Evolutionary conservation across 768 basidiomycete genomes (phyloP), one percentile per base, ranked within the genome.

Genomic region (Mycena venus): DNA sequence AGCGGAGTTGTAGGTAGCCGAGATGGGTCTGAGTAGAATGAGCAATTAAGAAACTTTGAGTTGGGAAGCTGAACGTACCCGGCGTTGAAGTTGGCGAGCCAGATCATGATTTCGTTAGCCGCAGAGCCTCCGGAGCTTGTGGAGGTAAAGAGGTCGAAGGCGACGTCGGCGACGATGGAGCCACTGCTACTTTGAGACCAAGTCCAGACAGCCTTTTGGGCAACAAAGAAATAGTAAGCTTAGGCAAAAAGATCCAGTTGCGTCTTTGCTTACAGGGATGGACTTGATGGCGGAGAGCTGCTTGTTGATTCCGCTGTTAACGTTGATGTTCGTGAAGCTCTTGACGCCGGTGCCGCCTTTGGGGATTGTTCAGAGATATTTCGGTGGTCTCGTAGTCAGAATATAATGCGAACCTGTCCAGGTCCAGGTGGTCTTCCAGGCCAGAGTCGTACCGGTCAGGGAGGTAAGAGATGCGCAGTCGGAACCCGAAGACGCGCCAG

Each of bases 101-200:
- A 93, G 71, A 93, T 82, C 92, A 93, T 93, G 75, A 92, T 85
- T 68, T 88, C 87, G 69, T 86, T 86, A n/a, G 80, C 83, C 66
- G 86, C 85, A 49, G 85, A 81, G 27, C 91, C 91, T 0, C 88
- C 88, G 47, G 89, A 40, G 2, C 84, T 83, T 70, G 73, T 77
- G 1, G 92, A 88, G 0, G 92, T 93, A 84, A 93, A 94, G 2
- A 93, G 70, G 74, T 93, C 92, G 72, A 86, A 93, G 10, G 92
- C 90, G 34, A 92, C 85, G 72, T 93, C 85, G 0, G 89, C 87
- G 29, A 90, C 88, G 65, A 90, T 80, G 0, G 79, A 79, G 9
- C 84, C 87, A 6, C 84, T 83, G n/a, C 78, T 81, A 12, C 75
- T 77, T 72, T 91, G 90, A 7, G 85, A 85, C 92, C 92, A 93